phyloP scores from a whole-genome alignment of 495 filamentous ascomycete species.

The Barbatosphaeria neglecta region DNA sequence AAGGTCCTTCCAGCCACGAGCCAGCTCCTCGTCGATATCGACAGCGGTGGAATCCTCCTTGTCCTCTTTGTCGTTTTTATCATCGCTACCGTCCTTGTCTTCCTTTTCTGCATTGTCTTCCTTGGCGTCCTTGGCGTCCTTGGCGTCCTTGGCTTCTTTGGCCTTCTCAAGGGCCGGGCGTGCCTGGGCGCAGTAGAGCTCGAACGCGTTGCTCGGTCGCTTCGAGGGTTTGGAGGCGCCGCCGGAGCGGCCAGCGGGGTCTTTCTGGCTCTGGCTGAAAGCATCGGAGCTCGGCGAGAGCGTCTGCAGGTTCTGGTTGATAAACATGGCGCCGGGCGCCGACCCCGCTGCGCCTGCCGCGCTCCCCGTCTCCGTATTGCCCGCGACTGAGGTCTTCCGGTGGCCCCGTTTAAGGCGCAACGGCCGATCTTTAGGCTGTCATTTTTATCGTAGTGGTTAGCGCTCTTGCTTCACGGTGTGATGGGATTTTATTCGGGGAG shows the following conservation, averaged over 20 bases:
- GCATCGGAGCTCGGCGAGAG: slow-evolving; percentile 38
- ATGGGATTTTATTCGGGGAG: too few relatives aligned
- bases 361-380: slow-evolving; percentile 9
- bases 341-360: not conserved
- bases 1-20: slow-evolving; percentile 37
- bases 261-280: slow-evolving; percentile 22
- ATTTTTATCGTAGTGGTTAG: slow-evolving; percentile 12
- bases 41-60: slow-evolving; percentile 18
- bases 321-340: slow-evolving; percentile 20
- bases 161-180: slow-evolving; percentile 25
- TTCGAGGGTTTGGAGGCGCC: slow-evolving; percentile 22
- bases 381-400: slow-evolving; percentile 37
- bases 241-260: slow-evolving; percentile 7
- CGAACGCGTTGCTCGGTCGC: slow-evolving; percentile 36
- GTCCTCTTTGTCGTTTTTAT: slow-evolving; percentile 12
- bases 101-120: too few relatives aligned
- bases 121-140: too few relatives aligned
- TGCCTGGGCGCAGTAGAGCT: slow-evolving; percentile 38
- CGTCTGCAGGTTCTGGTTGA: slow-evolving; percentile 29
- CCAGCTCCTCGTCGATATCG: slow-evolving; percentile 32
- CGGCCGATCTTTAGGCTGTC: slow-evolving; percentile 83
- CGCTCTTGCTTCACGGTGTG: too few relatives aligned
- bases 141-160: slow-evolving; percentile 11
- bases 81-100: slow-evolving; percentile 21
- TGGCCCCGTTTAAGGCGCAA: slow-evolving; percentile 76